Evolutionary conservation across 2,329 filamentous ascomycete genomes (phyloP).

Genomic region (Phymatotrichopsis omnivora): DNA sequence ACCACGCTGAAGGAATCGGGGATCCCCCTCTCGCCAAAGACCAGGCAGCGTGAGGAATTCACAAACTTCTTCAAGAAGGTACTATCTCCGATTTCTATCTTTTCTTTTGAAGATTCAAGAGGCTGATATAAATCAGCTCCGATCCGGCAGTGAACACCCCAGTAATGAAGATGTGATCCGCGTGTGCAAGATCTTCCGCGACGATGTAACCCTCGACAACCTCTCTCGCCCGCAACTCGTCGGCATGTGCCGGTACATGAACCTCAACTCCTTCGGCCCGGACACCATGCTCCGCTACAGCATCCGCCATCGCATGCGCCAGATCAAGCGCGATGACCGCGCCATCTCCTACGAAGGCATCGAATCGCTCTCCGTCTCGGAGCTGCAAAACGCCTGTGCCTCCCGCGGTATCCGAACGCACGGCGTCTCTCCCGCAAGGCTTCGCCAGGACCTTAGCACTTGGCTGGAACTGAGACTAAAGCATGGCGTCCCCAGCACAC

Average conservation of each 20-base stretch:
- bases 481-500: slow-evolving; percentile 90
- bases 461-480: slow-evolving; percentile 92
- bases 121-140: slow-evolving; percentile 21
- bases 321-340: slow-evolving; percentile 96
- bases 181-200: slow-evolving; percentile 98
- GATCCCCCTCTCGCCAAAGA: slow-evolving; percentile 64
- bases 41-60: slow-evolving; percentile 86
- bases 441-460: slow-evolving; percentile 81
- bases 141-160: slow-evolving; percentile 81
- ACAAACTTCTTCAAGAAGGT: slow-evolving; percentile 96
- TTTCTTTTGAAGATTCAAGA: neutral
- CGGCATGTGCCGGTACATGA: slow-evolving; percentile 97
- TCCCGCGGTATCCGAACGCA: slow-evolving; percentile 87
- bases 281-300: slow-evolving; percentile 97
- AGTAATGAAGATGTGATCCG: slow-evolving; percentile 89
- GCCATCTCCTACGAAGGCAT: slow-evolving; percentile 92
- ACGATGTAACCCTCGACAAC: slow-evolving; percentile 95
- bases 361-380: slow-evolving; percentile 81
- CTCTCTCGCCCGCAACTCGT: slow-evolving; percentile 89
- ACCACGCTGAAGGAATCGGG: slow-evolving; percentile 89
- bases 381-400: slow-evolving; percentile 85
- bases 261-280: slow-evolving; percentile 90
- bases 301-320: slow-evolving; percentile 92
- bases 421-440: slow-evolving; percentile 75
- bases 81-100: slow-evolving; percentile 28